phyloP scores from a whole-genome alignment of 1,284 basidiomycete species.

The Naganishia albida region DNA sequence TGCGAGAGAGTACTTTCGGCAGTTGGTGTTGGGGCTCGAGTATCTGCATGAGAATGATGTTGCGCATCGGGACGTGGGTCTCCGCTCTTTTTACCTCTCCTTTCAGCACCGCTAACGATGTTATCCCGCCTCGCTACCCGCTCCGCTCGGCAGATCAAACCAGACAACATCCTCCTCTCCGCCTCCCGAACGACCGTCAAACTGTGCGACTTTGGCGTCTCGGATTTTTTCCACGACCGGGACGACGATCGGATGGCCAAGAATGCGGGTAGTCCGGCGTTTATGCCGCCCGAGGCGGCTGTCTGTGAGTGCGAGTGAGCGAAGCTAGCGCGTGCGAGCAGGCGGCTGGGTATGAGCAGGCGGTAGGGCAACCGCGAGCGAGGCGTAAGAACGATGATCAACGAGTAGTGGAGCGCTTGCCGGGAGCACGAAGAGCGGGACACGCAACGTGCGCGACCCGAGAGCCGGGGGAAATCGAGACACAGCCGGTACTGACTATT shows the following conservation, averaged over 20 bases:
- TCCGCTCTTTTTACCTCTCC: neutral
- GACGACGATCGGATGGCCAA: constrained; percentile 55
- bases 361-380: too few species aligned
- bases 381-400: too few species aligned
- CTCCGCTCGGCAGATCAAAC: constrained; percentile 53
- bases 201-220: constrained; percentile 62
- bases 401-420: too few species aligned
- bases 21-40: constrained; percentile 58
- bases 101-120: too few species aligned
- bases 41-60: constrained; percentile 61
- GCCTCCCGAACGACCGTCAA: constrained; percentile 58
- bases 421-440: too few species aligned
- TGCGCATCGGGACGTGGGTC: constrained; percentile 54
- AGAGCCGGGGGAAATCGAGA: too few species aligned
- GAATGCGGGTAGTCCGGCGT: constrained; percentile 59
- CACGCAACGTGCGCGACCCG: too few species aligned
- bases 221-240: constrained; percentile 58
- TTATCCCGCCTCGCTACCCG: neutral
- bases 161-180: constrained; percentile 60
- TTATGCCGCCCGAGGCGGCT: constrained; percentile 58
- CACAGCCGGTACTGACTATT: too few species aligned
- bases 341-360: too few species aligned
- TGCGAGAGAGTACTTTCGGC: constrained; percentile 57
- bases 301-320: constrained; percentile 24
- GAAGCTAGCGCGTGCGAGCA: neutral